phyloP scores from a whole-genome alignment of 768 basidiomycete species.

The Tulasnella sp. region DNA sequence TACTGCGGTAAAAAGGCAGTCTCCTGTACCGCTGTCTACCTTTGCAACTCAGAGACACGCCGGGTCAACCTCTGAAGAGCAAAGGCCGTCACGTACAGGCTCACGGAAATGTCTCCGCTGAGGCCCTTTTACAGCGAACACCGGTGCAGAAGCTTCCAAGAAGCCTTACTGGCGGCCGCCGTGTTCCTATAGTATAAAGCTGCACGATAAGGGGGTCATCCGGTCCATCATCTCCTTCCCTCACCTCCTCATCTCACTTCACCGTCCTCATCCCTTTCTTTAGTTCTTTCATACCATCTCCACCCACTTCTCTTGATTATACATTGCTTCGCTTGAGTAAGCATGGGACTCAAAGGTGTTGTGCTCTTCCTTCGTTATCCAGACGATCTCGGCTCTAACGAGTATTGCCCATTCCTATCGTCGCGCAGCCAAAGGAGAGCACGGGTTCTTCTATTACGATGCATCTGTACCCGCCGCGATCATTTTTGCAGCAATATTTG shows the following conservation, averaged over 20 bases:
- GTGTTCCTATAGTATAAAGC: background rate
- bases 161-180: background rate
- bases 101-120: background rate
- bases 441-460: conserved; percentile 3
- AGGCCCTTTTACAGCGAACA: background rate
- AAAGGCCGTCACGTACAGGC: too few relatives aligned
- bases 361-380: background rate
- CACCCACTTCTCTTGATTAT: background rate
- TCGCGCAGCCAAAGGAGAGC: background rate
- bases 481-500: background rate
- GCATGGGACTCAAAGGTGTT: background rate
- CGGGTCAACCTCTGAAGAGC: too few relatives aligned
- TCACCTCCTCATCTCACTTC: background rate
- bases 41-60: too few relatives aligned
- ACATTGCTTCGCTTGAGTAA: background rate
- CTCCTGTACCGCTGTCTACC: too few relatives aligned
- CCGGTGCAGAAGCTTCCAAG: background rate
- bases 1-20: too few relatives aligned
- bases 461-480: background rate
- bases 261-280: background rate
- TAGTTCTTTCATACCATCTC: background rate
- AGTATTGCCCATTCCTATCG: background rate
- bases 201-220: background rate
- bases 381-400: too few relatives aligned
- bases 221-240: background rate